Evolutionary conservation across 2,329 filamentous ascomycete genomes (phyloP).

Genomic region (Anthostomella pinea): DNA sequence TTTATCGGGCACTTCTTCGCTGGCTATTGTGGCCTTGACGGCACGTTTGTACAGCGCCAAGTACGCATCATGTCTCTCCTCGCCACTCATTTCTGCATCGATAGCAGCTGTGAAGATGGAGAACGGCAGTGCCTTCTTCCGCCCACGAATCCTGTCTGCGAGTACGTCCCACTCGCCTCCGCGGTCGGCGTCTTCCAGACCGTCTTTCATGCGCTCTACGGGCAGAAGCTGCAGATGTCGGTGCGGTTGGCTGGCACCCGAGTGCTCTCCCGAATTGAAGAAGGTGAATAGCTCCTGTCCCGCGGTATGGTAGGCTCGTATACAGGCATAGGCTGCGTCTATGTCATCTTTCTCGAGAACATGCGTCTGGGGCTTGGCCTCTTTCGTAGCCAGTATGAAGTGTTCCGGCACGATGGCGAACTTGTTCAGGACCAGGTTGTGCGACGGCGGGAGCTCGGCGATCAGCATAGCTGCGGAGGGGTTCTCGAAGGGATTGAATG

Average conservation of each 20-base stretch:
- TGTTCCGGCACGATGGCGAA: constrained; percentile 69
- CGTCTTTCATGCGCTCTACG: constrained; percentile 59
- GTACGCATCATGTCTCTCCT: constrained; percentile 43
- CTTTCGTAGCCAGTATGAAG: constrained; percentile 67
- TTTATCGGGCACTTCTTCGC: constrained; percentile 22
- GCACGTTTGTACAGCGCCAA: constrained; percentile 46
- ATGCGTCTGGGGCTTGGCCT: constrained; percentile 62
- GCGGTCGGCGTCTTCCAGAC: constrained; percentile 33
- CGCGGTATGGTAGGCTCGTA: constrained; percentile 49
- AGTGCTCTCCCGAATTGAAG: constrained; percentile 68
- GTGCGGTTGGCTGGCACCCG: constrained; percentile 70
- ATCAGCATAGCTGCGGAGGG: constrained; percentile 54
- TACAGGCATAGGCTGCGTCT: constrained; percentile 58
- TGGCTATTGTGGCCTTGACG: constrained; percentile 25
- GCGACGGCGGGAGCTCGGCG: constrained; percentile 50
- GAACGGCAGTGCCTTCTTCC: constrained; percentile 38
- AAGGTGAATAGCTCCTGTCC: constrained; percentile 56
- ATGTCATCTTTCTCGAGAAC: constrained; percentile 60
- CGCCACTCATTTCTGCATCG: constrained; percentile 30
- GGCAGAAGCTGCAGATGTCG: constrained; percentile 71
- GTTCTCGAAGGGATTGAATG: constrained; percentile 63
- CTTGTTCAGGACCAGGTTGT: constrained; percentile 71
- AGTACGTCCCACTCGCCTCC: constrained; percentile 48
- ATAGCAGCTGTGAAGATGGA: constrained; percentile 41
- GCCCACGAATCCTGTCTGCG: constrained; percentile 36